Percentiles rank a stretch among this genome's conserved stretches.
phyloP scores from a whole-genome alignment of 164 flowering plant genomes.

The Aristolochia fimbriata region DNA sequence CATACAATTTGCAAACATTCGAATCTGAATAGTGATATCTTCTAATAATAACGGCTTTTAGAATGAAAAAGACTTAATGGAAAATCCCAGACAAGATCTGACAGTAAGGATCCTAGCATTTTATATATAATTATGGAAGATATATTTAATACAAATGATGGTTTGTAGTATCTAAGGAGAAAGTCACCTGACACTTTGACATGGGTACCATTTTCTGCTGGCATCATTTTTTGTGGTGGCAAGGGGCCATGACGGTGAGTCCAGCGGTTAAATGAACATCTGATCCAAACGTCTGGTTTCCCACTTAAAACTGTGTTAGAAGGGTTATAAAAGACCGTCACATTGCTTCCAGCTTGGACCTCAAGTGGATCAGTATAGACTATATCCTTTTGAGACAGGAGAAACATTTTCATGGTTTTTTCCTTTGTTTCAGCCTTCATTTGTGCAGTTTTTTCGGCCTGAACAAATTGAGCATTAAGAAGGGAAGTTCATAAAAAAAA shows the following conservation, averaged over 20 bases:
- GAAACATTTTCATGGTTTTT: conserved; percentile 55
- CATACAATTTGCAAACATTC: too few species aligned
- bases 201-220: conserved; percentile 49
- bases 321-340: conserved; percentile 71
- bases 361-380: conserved; percentile 91
- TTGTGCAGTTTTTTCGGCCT: conserved; percentile 73
- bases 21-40: too few species aligned
- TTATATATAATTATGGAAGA: too few species aligned
- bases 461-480: conserved; percentile 9
- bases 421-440: conserved; percentile 81
- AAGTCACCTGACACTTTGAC: conserved; percentile 63
- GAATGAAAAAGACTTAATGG: too few species aligned
- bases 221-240: conserved; percentile 84
- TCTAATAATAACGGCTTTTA: too few species aligned
- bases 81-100: too few species aligned
- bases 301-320: conserved; percentile 78
- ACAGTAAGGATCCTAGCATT: too few species aligned
- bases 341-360: conserved; percentile 70
- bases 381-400: conserved; percentile 81
- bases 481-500: background rate
- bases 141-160: too few species aligned
- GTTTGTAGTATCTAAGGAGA: background rate
- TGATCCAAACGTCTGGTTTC: conserved; percentile 89
- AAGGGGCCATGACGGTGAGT: conserved; percentile 64
- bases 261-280: conserved; percentile 93